Evolutionary conservation across 306 rosid genomes (phyloP).

Genomic region (Vigna mungo): DNA sequence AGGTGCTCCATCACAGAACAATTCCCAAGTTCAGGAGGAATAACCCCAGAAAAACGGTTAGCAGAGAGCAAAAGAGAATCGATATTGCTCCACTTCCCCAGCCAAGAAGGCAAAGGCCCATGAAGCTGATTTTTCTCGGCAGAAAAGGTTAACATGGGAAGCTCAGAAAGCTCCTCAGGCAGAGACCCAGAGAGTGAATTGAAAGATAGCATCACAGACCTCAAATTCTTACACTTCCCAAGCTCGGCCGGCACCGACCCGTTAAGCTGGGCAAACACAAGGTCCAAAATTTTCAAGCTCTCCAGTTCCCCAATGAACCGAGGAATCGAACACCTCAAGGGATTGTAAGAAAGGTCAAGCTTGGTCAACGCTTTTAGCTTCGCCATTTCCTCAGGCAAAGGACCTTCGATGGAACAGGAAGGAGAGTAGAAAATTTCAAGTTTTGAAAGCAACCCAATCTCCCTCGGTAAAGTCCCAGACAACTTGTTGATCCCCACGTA

Average conservation of each 20-base stretch:
- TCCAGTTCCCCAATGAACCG: constrained; percentile 74
- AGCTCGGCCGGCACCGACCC: constrained; percentile 88
- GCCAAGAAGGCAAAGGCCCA: constrained; percentile 86
- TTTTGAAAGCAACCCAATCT: constrained; percentile 72
- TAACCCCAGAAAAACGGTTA: constrained; percentile 70
- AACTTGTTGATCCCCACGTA: constrained; percentile 69
- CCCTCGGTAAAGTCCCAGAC: constrained; percentile 74
- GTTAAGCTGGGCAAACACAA: constrained; percentile 71
- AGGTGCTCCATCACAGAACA: constrained; percentile 74
- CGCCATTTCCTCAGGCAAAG: constrained; percentile 80
- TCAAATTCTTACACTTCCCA: constrained; percentile 71
- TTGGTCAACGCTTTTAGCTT: constrained; percentile 62
- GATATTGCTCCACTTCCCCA: constrained; percentile 72
- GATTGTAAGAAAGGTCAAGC: constrained; percentile 90
- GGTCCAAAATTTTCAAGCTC: constrained; percentile 61
- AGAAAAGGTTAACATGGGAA: constrained; percentile 72
- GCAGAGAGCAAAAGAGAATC: constrained; percentile 68
- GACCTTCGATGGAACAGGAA: constrained; percentile 79
- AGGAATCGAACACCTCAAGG: constrained; percentile 84
- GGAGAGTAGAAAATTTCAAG: constrained; percentile 67
- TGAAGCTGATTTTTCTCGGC: constrained; percentile 85
- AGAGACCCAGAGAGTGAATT: constrained; percentile 81
- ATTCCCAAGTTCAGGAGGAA: constrained; percentile 91
- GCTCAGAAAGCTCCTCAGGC: constrained; percentile 87
- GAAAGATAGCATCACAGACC: constrained; percentile 75